These are phyloP conservation scores for Rhamnella rubrinervis DNA, from an alignment of 331 rosid genomes.

Conservation along the genomic window DNA sequence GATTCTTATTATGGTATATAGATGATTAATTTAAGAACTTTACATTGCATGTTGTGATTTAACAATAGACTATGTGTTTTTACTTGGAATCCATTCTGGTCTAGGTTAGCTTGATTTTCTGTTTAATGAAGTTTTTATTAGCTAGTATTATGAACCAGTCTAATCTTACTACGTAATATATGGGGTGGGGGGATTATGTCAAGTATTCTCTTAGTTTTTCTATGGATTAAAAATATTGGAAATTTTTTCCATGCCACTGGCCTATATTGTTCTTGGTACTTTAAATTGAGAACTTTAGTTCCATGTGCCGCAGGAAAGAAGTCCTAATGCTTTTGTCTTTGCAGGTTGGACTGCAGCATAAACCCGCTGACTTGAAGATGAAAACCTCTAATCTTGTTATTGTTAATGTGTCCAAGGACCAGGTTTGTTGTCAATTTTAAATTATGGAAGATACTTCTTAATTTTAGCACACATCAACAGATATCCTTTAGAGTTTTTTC, in stretches of 20 bases:
- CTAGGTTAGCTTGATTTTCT: background rate
- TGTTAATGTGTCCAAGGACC: slow-evolving; percentile 55
- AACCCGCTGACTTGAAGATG: slow-evolving; percentile 60
- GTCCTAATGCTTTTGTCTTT: slow-evolving; percentile 1
- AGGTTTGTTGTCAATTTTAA: slow-evolving; percentile 47
- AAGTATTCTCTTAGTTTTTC: too few relatives aligned
- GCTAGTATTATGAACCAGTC: background rate
- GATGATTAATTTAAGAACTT: background rate
- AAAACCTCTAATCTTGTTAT: slow-evolving; percentile 59
- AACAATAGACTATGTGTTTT: background rate
- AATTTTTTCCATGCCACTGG: background rate
- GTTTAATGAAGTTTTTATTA: background rate
- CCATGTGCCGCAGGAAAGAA: background rate
- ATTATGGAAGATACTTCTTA: slow-evolving; percentile 5
- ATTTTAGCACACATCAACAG: background rate
- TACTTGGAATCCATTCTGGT: background rate
- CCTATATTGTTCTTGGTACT: background rate
- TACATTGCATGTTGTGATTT: background rate
- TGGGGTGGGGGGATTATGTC: too few relatives aligned
- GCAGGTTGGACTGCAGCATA: slow-evolving; percentile 79
- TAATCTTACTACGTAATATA: too few relatives aligned
- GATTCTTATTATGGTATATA: too few relatives aligned
- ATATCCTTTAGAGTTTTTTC: background rate
- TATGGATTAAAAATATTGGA: background rate
- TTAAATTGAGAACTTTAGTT: background rate